phyloP scores from a whole-genome alignment of 2,329 filamentous ascomycete species.

The Fusarium concolor region DNA sequence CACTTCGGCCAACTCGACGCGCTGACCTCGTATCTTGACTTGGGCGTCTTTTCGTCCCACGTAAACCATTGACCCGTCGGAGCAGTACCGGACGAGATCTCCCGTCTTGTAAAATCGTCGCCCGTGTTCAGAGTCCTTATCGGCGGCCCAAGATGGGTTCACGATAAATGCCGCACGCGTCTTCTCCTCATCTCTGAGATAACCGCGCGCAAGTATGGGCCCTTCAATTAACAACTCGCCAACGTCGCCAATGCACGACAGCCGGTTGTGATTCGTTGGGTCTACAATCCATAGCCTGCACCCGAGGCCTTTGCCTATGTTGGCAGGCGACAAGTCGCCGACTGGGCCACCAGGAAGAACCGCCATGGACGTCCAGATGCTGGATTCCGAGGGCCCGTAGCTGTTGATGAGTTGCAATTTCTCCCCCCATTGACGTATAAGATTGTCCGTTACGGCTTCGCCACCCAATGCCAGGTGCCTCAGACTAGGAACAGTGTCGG shows the following conservation, averaged over 20 bases:
- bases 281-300: constrained; percentile 12
- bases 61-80: constrained; percentile 6
- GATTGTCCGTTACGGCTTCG: constrained; percentile 8
- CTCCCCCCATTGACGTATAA: constrained; percentile 5
- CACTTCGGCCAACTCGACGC: constrained; percentile 14
- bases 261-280: constrained; percentile 4
- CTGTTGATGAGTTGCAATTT: constrained; percentile 15
- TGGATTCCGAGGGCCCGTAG: constrained; percentile 10
- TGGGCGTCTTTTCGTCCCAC: constrained; percentile 14
- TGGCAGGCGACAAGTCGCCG: constrained; percentile 8
- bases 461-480: constrained; percentile 9
- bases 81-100: constrained; percentile 10
- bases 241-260: constrained; percentile 1
- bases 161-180: constrained; percentile 9
- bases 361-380: constrained; percentile 12
- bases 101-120: constrained; percentile 12
- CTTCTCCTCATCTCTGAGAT: constrained; percentile 4
- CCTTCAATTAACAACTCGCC: constrained; percentile 12
- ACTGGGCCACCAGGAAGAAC: constrained; percentile 7
- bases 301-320: constrained; percentile 12
- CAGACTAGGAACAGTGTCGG: constrained; percentile 8
- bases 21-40: constrained; percentile 13
- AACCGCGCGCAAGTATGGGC: constrained; percentile 2
- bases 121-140: background rate
- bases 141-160: constrained; percentile 4